These are phyloP conservation scores for Malassezia vespertilionis DNA, from an alignment of 1,284 basidiomycete species.

Conservation along the genomic window DNA sequence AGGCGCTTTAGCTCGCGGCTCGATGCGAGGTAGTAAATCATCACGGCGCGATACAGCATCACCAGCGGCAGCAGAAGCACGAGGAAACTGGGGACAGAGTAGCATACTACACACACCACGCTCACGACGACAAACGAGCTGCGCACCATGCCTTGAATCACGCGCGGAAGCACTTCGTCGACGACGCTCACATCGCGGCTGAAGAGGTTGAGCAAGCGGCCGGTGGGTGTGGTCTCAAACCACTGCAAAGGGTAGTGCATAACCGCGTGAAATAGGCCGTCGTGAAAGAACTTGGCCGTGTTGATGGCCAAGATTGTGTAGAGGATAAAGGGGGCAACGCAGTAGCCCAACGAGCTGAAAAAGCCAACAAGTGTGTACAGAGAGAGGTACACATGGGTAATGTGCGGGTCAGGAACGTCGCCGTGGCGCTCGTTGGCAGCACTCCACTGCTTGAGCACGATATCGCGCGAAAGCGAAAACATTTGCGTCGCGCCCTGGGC, in stretches of 20 bases:
- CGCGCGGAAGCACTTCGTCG: conserved; percentile 52
- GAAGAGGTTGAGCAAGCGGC: conserved; percentile 69
- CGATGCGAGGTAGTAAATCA: conserved; percentile 70
- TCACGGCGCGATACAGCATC: conserved; percentile 34
- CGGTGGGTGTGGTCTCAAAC: conserved; percentile 49
- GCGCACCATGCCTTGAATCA: conserved; percentile 36
- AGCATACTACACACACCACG: conserved; percentile 61
- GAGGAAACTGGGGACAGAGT: conserved; percentile 63
- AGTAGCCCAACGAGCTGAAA: conserved; percentile 29
- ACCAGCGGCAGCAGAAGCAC: conserved; percentile 49
- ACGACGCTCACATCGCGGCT: conserved; percentile 84
- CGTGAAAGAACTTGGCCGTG: conserved; percentile 38
- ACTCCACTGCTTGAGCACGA: conserved; percentile 46
- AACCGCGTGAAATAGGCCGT: conserved; percentile 36
- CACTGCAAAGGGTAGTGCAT: conserved; percentile 41
- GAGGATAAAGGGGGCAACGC: conserved; percentile 40
- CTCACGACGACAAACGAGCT: conserved; percentile 53
- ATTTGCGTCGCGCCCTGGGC: conserved; percentile 35
- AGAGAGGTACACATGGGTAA: conserved; percentile 33
- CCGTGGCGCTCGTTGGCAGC: conserved; percentile 24
- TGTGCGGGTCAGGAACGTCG: conserved; percentile 16
- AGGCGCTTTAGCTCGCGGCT: conserved; percentile 83
- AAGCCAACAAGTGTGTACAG: conserved; percentile 41
- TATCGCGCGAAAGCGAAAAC: conserved; percentile 33
- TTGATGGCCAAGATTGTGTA: conserved; percentile 39